Base-by-base conservation (phyloP, 352 stramenopile species). In the Phytophthora parvispora region DNA sequence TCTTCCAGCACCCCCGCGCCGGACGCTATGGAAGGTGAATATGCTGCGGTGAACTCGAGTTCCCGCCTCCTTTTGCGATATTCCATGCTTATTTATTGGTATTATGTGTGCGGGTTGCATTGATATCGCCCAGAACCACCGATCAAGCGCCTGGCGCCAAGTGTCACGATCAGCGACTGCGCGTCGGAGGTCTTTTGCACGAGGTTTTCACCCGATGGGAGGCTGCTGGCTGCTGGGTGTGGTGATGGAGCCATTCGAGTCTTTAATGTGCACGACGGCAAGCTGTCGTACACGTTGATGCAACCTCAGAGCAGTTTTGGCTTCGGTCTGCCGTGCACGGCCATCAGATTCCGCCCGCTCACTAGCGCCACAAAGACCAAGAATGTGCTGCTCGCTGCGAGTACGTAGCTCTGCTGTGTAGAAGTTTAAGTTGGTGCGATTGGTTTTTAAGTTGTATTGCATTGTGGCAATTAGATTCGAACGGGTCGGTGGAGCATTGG, bases 401-500 rank as follows among this genome's bases (percentile, higher is more conserved):
- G 88, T 95, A 87, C 25, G 87, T 91, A 18, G 1, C 0, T 10
- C 6, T 18, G 8, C n/a, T 53, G 4, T 52, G 24, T 49, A n/a
- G 2, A 27, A 6, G 28, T 22, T 28, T 56, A 38, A 40, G 50
- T 8, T 45, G 24, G 18, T 55, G 31, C 16, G n/a, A n/a, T 51
- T 12, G 47, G n/a, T 13, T n/a, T 36, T 13, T 29, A n/a, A n/a
- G n/a, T n/a, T n/a, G n/a, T n/a, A n/a, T n/a, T n/a, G n/a, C n/a
- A n/a, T n/a, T 57, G 32, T 59, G 31, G n/a, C 24, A 59, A n/a
- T 68, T 56, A 92, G 89, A 96, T 72, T 93, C 87, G 29, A 94
- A 95, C 52, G 92, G 93, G 20, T 94, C 84, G 16, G 89, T 98
- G 31, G 87, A 97, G 62, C 92, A 98, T 69, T 98, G 93, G 93